Evolutionary conservation across 1,139 yeast species (phyloP), one percentile per base, ranked within the genome.

Genomic region (Groenewaldozyma auringiensis): DNA sequence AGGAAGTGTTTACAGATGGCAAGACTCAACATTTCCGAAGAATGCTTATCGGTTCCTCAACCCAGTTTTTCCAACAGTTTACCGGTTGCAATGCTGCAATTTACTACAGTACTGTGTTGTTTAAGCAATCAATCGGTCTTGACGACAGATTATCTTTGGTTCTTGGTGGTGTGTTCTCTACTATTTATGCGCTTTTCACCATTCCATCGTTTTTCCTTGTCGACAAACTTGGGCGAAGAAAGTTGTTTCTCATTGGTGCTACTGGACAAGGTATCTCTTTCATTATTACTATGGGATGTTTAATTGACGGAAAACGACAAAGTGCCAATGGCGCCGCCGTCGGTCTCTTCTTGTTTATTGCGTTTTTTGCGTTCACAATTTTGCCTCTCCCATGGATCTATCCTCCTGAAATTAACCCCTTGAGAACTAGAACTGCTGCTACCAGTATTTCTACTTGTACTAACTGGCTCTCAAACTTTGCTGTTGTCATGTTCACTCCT

Each of bases 81-180:
- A 79, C 86, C 44, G 89, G 88, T 65, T 72, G 81, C 52, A 82
- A 81, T 66, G 80, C 81, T 56, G 75, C 81, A 48, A 78, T 63
- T n/a, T 65, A 64, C 51, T 65, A 47, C 53, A 58, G 79, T 9
- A 55, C 61, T 25, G 56, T 74, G 3, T 67, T 75, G 54, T 74
- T 72, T 42, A 61, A 74, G 60, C 71, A 67, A 54, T 63, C 69
- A 45, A 56, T 75, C 48, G 72, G 71, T 3, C 69, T 76, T 71
- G 52, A 64, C 70, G 56, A 70, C 66, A 41, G 72, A 76, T 70
- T 80, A 2, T 70, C 78, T 1, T 65, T 78, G 40, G 65, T 75
- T 40, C 73, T 81, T 13, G 79, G 83, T 2, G 83, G 83, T 48
- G 69, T 78, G 40, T 78, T 78, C 59, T 79, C 83, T 34, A 64